phyloP scores from a whole-genome alignment of 169 alveolate species.

The Plasmodium coatneyi region DNA sequence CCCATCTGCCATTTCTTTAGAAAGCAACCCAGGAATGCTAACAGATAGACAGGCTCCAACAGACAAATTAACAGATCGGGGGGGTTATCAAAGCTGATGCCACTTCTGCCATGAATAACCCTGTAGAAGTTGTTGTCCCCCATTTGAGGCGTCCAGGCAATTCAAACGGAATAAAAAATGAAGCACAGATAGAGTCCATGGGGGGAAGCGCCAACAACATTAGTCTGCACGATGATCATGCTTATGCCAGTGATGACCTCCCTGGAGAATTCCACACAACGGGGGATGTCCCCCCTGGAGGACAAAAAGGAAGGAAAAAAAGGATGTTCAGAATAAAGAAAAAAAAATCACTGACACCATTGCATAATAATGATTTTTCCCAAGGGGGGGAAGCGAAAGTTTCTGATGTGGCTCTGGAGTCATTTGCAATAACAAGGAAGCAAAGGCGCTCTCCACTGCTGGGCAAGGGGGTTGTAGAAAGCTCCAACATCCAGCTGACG shows the following conservation, averaged over 20 bases:
- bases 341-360: background rate
- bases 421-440: conserved; percentile 21
- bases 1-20: background rate
- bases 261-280: background rate
- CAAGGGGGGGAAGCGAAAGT: background rate
- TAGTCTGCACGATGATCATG: background rate
- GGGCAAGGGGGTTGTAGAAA: conserved; percentile 21
- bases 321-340: background rate
- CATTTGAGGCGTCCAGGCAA: background rate
- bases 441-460: background rate
- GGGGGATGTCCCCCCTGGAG: background rate
- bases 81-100: background rate
- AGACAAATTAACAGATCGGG: background rate
- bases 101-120: background rate
- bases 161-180: background rate
- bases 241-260: background rate
- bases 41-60: background rate
- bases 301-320: background rate
- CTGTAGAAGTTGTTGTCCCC: background rate
- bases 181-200: background rate
- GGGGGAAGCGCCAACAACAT: background rate
- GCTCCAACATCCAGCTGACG: conserved; percentile 38
- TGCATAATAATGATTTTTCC: background rate
- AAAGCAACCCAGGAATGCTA: background rate
- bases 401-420: background rate